Conservation (phyloP, 257 asterid genomes). For the Gentiana macrophylla region DNA sequence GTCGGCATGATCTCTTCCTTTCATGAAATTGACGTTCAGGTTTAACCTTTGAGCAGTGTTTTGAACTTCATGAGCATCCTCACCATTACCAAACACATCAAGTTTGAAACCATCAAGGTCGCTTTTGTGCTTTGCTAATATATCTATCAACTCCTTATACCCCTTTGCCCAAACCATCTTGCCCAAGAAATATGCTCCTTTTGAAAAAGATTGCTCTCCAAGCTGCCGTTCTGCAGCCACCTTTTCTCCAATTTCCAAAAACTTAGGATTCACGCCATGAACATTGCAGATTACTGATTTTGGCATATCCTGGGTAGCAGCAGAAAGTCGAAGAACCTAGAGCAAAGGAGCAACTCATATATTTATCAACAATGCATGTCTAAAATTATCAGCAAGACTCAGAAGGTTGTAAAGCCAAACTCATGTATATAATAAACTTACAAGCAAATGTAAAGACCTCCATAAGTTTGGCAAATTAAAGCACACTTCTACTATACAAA, state of each 20-base stretch:
- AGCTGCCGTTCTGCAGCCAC: conserved; percentile 74
- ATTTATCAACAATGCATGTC: not conserved
- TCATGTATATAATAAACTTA: not conserved
- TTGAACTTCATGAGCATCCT: conserved; percentile 94
- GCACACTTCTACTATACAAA: not conserved
- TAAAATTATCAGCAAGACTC: too few relatives aligned
- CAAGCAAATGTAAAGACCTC: not conserved
- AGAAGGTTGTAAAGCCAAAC: too few relatives aligned
- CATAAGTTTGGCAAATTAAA: not conserved
- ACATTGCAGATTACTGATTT: conserved; percentile 84
- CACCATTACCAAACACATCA: conserved; percentile 93
- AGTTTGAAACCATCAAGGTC: conserved; percentile 83
- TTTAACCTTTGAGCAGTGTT: conserved; percentile 68
- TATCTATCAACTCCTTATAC: conserved; percentile 81
- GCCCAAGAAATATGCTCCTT: conserved; percentile 96
- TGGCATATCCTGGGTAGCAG: conserved; percentile 93
- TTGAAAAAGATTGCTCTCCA: conserved; percentile 58
- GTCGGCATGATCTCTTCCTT: conserved; percentile 96
- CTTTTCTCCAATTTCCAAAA: conserved; percentile 69
- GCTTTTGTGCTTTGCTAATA: conserved; percentile 61
- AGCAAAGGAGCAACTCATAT: conserved; percentile 5
- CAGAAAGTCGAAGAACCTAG: conserved; percentile 94
- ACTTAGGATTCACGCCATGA: conserved; percentile 94
- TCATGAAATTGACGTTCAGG: conserved; percentile 80
- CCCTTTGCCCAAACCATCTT: conserved; percentile 99